Percentiles rank a stretch among this genome's conserved stretches.
Evolutionary conservation across 164 flowering plant genomes (phyloP).

Genomic region (Sextonia rubra): DNA sequence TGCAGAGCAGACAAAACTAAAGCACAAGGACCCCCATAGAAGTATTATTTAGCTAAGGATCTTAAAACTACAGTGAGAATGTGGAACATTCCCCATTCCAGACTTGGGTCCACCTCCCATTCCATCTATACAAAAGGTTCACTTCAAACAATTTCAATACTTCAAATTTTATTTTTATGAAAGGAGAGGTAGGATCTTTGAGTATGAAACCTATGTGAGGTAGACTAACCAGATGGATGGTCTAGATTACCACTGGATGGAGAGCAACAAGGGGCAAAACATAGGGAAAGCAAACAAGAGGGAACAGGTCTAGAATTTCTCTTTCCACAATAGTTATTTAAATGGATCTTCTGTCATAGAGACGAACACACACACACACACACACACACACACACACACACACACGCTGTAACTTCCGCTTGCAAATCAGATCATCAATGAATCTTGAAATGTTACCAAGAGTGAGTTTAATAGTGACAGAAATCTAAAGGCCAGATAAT

Average conservation of each 20-base stretch:
- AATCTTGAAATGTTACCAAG: too few relatives aligned
- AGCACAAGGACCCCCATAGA: not conserved
- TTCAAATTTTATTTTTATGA: not conserved
- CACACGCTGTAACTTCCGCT: too few relatives aligned
- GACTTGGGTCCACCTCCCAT: not conserved
- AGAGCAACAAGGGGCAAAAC: not conserved
- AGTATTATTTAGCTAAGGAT: not conserved
- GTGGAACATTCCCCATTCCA: not conserved
- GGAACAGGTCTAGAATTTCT: not conserved
- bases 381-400: too few relatives aligned
- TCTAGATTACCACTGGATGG: not conserved
- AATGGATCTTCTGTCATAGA: too few relatives aligned
- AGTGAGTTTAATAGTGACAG: too few relatives aligned
- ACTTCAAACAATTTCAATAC: not conserved
- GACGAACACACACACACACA: too few relatives aligned
- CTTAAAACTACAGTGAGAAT: not conserved
- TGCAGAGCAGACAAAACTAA: not conserved
- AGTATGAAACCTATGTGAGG: not conserved
- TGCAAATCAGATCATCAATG: too few relatives aligned
- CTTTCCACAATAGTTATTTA: too few relatives aligned
- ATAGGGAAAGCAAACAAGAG: not conserved
- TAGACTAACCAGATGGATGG: not conserved
- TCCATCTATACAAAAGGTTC: not conserved
- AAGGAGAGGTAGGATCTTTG: not conserved
- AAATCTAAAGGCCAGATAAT: too few relatives aligned